Evolutionary conservation across 805 yeast genomes (phyloP).

Genomic region (Lipomyces japonicus): DNA sequence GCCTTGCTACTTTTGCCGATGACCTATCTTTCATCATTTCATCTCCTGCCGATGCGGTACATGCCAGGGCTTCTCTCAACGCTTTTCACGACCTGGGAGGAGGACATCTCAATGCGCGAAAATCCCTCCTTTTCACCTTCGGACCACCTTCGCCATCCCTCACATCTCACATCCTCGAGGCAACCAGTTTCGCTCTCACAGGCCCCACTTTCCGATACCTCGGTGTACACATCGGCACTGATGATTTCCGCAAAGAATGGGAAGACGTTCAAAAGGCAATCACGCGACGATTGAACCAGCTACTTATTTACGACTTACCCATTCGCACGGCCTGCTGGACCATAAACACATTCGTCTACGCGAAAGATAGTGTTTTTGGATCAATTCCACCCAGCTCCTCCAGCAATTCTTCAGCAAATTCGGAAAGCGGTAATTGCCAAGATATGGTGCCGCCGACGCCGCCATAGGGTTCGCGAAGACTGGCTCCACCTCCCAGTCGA

Average conservation of each 20-base stretch:
- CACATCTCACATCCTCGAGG: neutral
- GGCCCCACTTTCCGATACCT: neutral
- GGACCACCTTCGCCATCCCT: neutral
- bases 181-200: neutral
- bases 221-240: neutral
- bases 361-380: neutral
- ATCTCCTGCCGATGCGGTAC: neutral
- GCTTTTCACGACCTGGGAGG: neutral
- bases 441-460: too few species aligned
- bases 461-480: too few species aligned
- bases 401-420: too few species aligned
- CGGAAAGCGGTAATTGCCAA: too few species aligned
- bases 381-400: constrained; percentile 9
- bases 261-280: neutral
- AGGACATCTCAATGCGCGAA: neutral
- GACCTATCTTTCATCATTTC: neutral
- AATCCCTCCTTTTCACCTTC: neutral
- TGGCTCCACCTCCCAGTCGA: too few species aligned
- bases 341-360: neutral
- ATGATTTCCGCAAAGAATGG: neutral
- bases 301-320: neutral
- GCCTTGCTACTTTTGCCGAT: constrained; percentile 1
- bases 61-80: neutral
- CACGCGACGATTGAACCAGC: neutral
- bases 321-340: neutral